Evolutionary conservation across 164 flowering plant genomes (phyloP).

Genomic region (Vitis vinifera): DNA sequence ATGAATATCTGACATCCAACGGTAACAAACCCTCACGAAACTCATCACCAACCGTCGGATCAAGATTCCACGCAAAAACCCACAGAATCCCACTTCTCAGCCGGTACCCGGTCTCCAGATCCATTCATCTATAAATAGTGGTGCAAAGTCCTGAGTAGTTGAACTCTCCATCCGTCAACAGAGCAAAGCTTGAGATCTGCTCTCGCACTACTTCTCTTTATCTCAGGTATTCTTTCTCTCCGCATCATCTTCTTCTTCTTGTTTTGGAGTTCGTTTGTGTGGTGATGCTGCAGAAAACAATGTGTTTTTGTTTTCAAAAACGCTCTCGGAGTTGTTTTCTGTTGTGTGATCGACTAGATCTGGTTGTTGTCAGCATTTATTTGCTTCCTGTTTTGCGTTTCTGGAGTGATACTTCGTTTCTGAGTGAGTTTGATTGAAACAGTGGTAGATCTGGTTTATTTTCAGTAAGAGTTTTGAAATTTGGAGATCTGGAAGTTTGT

Average conservation of each 20-base stretch:
- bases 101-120: slow-evolving; percentile 11
- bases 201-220: too few relatives aligned
- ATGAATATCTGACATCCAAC: slow-evolving; percentile 15
- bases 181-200: too few relatives aligned
- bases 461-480: neutral
- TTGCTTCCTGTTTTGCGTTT: too few relatives aligned
- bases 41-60: neutral
- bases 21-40: slow-evolving; percentile 2
- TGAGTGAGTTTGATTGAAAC: neutral
- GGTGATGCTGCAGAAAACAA: neutral
- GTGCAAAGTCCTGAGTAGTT: neutral
- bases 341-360: neutral
- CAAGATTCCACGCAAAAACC: neutral
- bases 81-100: slow-evolving; percentile 8
- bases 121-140: slow-evolving; percentile 15
- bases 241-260: neutral
- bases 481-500: neutral
- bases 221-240: too few relatives aligned
- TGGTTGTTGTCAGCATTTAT: neutral
- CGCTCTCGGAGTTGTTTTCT: too few relatives aligned
- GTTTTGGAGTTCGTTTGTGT: neutral
- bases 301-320: neutral
- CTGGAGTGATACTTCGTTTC: too few relatives aligned
- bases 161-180: too few relatives aligned
- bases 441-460: slow-evolving; percentile 1